Conservation (phyloP, 192 early-diverging fungal species). For the Coemansia javaensis region DNA sequence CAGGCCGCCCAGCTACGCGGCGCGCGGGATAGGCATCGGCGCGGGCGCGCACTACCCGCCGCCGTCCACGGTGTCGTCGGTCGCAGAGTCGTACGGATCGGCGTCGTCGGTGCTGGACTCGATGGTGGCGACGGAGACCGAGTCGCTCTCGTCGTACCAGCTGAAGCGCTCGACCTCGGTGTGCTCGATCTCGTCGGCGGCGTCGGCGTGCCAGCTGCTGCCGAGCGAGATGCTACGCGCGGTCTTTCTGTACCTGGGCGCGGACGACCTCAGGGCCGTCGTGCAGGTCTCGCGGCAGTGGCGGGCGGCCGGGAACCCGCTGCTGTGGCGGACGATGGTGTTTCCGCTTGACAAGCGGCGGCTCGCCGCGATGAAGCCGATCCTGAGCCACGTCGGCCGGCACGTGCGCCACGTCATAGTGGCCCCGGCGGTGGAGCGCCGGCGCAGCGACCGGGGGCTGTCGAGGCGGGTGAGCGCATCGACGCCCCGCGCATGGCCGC, state of each 20-base stretch:
- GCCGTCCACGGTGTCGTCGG: conserved; percentile 41
- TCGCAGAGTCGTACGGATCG: conserved; percentile 46
- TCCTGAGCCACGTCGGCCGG: conserved; percentile 35
- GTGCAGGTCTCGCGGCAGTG: conserved; percentile 45
- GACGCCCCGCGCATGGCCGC: conserved; percentile 31
- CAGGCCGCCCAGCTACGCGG: conserved; percentile 35
- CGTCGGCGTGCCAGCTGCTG: conserved; percentile 31
- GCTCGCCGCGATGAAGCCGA: conserved; percentile 39
- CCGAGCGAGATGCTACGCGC: conserved; percentile 42
- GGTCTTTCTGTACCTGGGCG: conserved; percentile 30
- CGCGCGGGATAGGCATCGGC: conserved; percentile 29
- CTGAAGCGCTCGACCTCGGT: conserved; percentile 30
- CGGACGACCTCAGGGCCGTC: conserved; percentile 27
- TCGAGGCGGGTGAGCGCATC: conserved; percentile 44
- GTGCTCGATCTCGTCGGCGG: conserved; percentile 42
- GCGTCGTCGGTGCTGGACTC: conserved; percentile 50
- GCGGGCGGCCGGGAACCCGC: conserved; percentile 40
- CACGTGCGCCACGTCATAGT: conserved; percentile 42
- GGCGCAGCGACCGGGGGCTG: conserved; percentile 7
- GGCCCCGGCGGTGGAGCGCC: conserved; percentile 35
- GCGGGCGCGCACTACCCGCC: conserved; percentile 25
- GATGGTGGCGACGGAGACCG: conserved; percentile 39
- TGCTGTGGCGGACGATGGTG: conserved; percentile 48
- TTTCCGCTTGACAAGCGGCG: conserved; percentile 51
- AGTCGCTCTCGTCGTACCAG: conserved; percentile 39